Evolutionary conservation across 176 grass and related monocot genomes (phyloP).

Genomic region (Phragmites australis): DNA sequence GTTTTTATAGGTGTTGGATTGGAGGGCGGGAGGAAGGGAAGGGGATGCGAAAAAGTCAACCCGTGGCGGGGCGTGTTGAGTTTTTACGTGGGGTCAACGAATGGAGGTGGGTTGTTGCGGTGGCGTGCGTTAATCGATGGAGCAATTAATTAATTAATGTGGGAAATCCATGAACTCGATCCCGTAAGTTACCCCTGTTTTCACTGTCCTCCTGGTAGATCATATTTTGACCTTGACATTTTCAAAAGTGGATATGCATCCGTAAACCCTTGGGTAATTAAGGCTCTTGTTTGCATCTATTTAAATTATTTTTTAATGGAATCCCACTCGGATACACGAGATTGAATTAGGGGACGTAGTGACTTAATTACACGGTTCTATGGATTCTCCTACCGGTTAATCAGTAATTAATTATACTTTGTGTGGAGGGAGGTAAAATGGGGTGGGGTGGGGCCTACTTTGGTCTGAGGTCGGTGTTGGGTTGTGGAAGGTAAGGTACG

Average conservation of each 20-base stretch:
- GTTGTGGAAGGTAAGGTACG: background rate
- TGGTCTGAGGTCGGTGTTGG: constrained; percentile 29
- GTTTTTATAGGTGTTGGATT: constrained; percentile 40
- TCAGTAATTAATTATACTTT: background rate
- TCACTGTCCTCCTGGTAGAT: no score
- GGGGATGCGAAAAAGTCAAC: constrained; percentile 35
- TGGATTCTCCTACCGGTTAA: no score
- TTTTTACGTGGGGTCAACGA: background rate
- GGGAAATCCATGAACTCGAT: no score
- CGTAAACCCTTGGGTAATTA: background rate
- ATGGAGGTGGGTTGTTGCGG: constrained; percentile 2
- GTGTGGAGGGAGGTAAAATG: no score
- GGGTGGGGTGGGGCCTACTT: background rate
- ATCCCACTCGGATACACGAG: no score
- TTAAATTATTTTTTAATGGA: no score
- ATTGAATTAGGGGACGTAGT: no score
- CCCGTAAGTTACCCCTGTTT: background rate
- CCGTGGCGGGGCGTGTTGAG: constrained; percentile 33
- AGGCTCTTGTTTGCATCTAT: no score
- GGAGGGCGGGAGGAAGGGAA: background rate
- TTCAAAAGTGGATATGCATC: background rate
- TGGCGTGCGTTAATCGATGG: constrained; percentile 15
- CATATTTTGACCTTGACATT: background rate
- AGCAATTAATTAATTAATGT: background rate
- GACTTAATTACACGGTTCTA: no score